A percentile compares a stretch with the other conserved stretches of the same genome.
These are phyloP conservation scores for Trichoderma atrobrunneum DNA, from an alignment of 2,329 filamentous ascomycete species.

Conservation along the genomic window DNA sequence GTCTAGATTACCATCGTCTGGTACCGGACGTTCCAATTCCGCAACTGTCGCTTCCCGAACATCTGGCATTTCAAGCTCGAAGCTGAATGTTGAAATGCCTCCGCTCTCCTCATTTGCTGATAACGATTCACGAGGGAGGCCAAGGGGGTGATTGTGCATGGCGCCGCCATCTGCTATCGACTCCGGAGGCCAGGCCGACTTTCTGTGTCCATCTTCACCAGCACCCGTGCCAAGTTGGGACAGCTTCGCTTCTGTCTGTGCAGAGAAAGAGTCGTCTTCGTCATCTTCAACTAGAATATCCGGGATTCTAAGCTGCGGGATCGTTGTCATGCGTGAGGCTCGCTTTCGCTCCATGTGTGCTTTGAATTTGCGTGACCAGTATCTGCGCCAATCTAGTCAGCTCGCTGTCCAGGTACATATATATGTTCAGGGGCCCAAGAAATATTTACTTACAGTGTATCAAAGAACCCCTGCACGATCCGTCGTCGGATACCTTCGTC, in stretches of 20 bases:
- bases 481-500: constrained; percentile 91
- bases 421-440: too few relatives aligned
- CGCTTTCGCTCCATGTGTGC: constrained; percentile 69
- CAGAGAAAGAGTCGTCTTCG: constrained; percentile 29
- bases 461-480: constrained; percentile 91
- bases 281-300: constrained; percentile 89
- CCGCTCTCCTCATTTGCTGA: constrained; percentile 40
- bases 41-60: constrained; percentile 25
- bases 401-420: not conserved
- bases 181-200: constrained; percentile 37
- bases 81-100: constrained; percentile 57
- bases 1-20: constrained; percentile 67
- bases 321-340: constrained; percentile 69
- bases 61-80: constrained; percentile 52
- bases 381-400: constrained; percentile 43
- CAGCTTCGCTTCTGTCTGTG: constrained; percentile 7
- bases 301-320: constrained; percentile 80
- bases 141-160: constrained; percentile 48
- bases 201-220: constrained; percentile 1
- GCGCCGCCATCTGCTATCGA: constrained; percentile 36
- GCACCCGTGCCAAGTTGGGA: constrained; percentile 5
- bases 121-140: constrained; percentile 49
- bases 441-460: constrained; percentile 66
- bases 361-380: constrained; percentile 82
- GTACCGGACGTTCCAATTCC: constrained; percentile 32